These are phyloP conservation scores for Neurospora sp. DNA, from an alignment of 495 filamentous ascomycete genomes.

Conservation along the genomic window DNA sequence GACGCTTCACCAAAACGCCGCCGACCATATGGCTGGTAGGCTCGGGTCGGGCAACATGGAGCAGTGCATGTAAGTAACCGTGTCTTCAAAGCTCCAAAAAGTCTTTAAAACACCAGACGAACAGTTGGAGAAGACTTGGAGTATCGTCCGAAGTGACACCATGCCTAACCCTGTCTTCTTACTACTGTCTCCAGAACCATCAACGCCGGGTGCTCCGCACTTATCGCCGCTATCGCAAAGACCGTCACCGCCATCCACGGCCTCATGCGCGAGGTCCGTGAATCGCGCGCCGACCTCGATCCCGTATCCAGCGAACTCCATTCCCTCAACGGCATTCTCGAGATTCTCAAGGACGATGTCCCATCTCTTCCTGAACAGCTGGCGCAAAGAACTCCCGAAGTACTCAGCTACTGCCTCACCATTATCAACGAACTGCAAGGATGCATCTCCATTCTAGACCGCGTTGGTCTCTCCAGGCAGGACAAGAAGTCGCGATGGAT, in stretches of 20 bases:
- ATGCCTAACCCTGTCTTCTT: not conserved
- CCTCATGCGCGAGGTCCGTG: slow-evolving; percentile 38
- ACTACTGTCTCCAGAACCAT: slow-evolving; percentile 23
- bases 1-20: not conserved
- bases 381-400: slow-evolving; percentile 25
- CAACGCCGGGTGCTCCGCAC: slow-evolving; percentile 30
- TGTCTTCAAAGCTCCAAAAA: not conserved
- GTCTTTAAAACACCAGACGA: not conserved
- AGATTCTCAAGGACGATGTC: slow-evolving; percentile 36
- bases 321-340: slow-evolving; percentile 35
- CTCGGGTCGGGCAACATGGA: not conserved
- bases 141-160: not conserved
- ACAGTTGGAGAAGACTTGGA: not conserved
- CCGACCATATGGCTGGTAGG: not conserved
- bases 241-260: slow-evolving; percentile 18
- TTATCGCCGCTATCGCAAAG: slow-evolving; percentile 25
- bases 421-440: slow-evolving; percentile 28
- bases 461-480: slow-evolving; percentile 19
- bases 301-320: slow-evolving; percentile 38
- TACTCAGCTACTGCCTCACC: slow-evolving; percentile 24
- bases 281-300: slow-evolving; percentile 35
- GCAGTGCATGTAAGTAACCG: not conserved
- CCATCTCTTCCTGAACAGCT: slow-evolving; percentile 25
- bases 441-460: slow-evolving; percentile 20
- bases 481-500: slow-evolving; percentile 35